phyloP scores from a whole-genome alignment of 2,329 filamentous ascomycete species.

The Aspergillus hiratsukae region DNA sequence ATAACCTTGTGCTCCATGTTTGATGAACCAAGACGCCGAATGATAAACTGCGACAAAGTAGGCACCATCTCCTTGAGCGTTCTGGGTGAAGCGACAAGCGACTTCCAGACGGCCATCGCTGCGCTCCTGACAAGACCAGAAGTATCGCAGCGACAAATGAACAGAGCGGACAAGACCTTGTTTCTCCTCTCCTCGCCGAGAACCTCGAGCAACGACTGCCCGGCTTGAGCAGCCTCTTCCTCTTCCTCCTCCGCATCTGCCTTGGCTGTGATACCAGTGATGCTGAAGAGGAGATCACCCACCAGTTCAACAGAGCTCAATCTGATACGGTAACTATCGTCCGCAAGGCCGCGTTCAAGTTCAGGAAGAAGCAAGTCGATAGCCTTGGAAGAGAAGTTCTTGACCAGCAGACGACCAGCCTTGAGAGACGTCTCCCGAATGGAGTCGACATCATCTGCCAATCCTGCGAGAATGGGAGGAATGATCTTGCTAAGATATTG shows the following conservation, averaged over 20 bases:
- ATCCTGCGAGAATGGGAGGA: conserved; percentile 84
- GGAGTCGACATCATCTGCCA: conserved; percentile 93
- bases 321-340: conserved; percentile 95
- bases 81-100: conserved; percentile 82
- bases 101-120: conserved; percentile 94
- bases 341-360: conserved; percentile 91
- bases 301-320: conserved; percentile 97
- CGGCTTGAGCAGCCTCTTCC: conserved; percentile 74
- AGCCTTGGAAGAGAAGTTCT: conserved; percentile 94
- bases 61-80: conserved; percentile 94
- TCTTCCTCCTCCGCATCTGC: conserved; percentile 74
- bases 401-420: conserved; percentile 88
- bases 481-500: conserved; percentile 95
- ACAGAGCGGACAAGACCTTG: conserved; percentile 93
- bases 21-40: conserved; percentile 85
- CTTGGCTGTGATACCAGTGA: conserved; percentile 85
- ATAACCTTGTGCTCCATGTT: conserved; percentile 99
- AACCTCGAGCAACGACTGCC: conserved; percentile 86
- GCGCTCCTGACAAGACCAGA: conserved; percentile 84
- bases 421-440: conserved; percentile 95
- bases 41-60: conserved; percentile 90
- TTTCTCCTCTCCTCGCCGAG: conserved; percentile 95
- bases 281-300: conserved; percentile 93
- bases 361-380: conserved; percentile 93
- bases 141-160: conserved; percentile 96